Evolutionary conservation across 768 basidiomycete species (phyloP).

Genomic region (Paxillus ammoniavirescens): DNA sequence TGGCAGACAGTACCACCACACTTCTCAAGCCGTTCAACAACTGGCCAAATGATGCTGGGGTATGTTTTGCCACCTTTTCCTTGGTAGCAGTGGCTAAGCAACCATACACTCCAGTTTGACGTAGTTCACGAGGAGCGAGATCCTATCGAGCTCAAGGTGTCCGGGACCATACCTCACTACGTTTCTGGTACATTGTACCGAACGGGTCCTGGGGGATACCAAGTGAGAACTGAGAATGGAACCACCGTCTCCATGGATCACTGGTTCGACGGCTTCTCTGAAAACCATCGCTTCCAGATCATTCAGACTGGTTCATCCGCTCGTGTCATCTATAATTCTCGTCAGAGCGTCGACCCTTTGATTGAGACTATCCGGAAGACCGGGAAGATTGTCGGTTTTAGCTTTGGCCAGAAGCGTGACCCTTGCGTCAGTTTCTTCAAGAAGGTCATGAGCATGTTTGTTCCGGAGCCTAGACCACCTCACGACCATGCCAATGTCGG

Average conservation of each 20-base stretch:
- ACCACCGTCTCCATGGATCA: constrained; percentile 30
- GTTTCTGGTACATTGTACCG: constrained; percentile 37
- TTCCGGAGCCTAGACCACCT: constrained; percentile 12
- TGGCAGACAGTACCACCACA: not conserved
- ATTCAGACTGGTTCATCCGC: constrained; percentile 18
- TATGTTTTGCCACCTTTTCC: constrained; percentile 1
- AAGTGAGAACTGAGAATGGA: constrained; percentile 22
- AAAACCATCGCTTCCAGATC: constrained; percentile 41
- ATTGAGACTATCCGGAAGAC: constrained; percentile 29
- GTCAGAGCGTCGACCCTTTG: constrained; percentile 26
- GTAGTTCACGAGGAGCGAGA: constrained; percentile 26
- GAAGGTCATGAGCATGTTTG: constrained; percentile 29
- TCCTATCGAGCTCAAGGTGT: constrained; percentile 26
- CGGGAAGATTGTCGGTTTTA: constrained; percentile 14
- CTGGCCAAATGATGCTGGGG: constrained; percentile 32
- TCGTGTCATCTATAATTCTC: constrained; percentile 35
- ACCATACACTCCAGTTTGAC: constrained; percentile 21
- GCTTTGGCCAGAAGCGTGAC: constrained; percentile 32
- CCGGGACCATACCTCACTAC: constrained; percentile 33
- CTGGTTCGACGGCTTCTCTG: constrained; percentile 42
- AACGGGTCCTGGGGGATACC: constrained; percentile 37
- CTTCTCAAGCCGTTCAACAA: constrained; percentile 23
- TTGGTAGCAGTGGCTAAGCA: not conserved
- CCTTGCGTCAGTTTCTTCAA: constrained; percentile 30
- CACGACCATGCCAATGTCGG: constrained; percentile 20